A percentile compares a stretch with the other conserved stretches of the same genome.
phyloP scores from a whole-genome alignment of 805 yeast species.

The Saccharomycopsis olivae region DNA sequence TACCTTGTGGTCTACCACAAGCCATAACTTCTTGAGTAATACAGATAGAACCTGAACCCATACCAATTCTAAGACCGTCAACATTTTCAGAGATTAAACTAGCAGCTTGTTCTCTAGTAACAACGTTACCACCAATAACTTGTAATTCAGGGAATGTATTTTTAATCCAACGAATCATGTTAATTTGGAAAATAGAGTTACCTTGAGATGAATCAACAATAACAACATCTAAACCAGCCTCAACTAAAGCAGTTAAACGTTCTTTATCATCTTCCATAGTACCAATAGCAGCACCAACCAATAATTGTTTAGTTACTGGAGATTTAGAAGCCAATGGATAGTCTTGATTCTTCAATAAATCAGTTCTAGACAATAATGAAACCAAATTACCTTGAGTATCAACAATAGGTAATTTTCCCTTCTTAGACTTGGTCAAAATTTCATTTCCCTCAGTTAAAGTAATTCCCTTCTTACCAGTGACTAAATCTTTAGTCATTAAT shows the following conservation, averaged over 20 bases:
- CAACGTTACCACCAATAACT: conserved; percentile 97
- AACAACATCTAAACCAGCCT: conserved; percentile 95
- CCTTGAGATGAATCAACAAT: conserved; percentile 96
- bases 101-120: conserved; percentile 98
- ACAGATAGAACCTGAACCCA: conserved; percentile 99
- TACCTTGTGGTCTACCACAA: conserved; percentile 99
- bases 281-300: conserved; percentile 99
- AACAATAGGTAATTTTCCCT: conserved; percentile 94
- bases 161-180: conserved; percentile 91
- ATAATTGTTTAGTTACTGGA: conserved; percentile 82
- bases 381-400: conserved; percentile 68
- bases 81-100: conserved; percentile 90
- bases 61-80: conserved; percentile 96
- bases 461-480: conserved; percentile 78
- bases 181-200: conserved; percentile 87
- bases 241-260: conserved; percentile 76
- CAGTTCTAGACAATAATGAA: conserved; percentile 88
- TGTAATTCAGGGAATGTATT: conserved; percentile 65
- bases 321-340: conserved; percentile 95
- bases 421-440: conserved; percentile 82
- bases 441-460: conserved; percentile 80
- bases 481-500: conserved; percentile 83
- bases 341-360: conserved; percentile 88
- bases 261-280: conserved; percentile 81
- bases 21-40: conserved; percentile 99